phyloP scores from a whole-genome alignment of 148 eudicot species.

The Chenopodium album region DNA sequence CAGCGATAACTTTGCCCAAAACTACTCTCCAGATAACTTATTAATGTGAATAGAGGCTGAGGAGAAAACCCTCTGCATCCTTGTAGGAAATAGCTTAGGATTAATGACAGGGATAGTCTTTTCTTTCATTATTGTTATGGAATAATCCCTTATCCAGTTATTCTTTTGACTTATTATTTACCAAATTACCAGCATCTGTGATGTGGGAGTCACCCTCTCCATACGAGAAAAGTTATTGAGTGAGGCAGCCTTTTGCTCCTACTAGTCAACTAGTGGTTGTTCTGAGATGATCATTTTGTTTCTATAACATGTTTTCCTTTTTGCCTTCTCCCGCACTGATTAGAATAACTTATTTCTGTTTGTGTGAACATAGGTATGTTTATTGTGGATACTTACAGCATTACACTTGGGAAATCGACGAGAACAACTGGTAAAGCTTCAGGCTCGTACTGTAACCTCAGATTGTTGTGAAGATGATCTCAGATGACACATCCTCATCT shows the following conservation, averaged over 20 bases:
- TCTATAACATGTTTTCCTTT: background rate
- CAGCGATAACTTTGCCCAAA: background rate
- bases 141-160: background rate
- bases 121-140: background rate
- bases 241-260: background rate
- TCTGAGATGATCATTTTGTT: background rate
- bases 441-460: constrained; percentile 11
- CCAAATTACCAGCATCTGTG: background rate
- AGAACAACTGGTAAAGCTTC: constrained; percentile 53
- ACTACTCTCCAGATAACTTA: background rate
- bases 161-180: background rate
- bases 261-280: background rate
- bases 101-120: background rate
- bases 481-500: constrained; percentile 1
- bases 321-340: constrained; percentile 7
- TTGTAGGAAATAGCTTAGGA: no score
- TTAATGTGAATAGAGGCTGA: background rate
- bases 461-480: constrained; percentile 2
- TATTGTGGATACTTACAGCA: constrained; percentile 69
- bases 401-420: constrained; percentile 66
- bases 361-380: constrained; percentile 53
- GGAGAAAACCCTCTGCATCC: background rate
- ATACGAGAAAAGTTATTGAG: background rate
- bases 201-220: no score
- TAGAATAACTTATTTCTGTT: background rate